These are phyloP conservation scores for Gaeumannomyces sp. DNA, from an alignment of 2,329 filamentous ascomycete species.

Conservation along the genomic window DNA sequence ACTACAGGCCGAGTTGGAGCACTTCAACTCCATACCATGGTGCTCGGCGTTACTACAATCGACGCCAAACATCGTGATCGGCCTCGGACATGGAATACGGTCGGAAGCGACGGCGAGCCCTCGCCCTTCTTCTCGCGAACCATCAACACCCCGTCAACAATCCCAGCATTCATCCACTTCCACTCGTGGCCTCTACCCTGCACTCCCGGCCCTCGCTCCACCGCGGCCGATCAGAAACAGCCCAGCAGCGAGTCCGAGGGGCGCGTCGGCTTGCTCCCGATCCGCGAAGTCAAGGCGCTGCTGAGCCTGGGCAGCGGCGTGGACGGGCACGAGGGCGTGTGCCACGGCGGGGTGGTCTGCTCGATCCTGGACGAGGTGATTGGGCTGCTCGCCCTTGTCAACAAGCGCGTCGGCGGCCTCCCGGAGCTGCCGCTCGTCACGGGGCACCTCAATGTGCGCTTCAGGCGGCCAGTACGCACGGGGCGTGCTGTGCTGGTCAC, in stretches of 20 bases:
- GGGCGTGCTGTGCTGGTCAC: constrained; percentile 35
- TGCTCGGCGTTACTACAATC: constrained; percentile 34
- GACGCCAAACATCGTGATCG: constrained; percentile 29
- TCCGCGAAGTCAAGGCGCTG: constrained; percentile 26
- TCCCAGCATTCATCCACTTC: constrained; percentile 38
- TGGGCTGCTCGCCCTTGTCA: constrained; percentile 42
- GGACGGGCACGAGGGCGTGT: constrained; percentile 45
- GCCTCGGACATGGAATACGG: constrained; percentile 34
- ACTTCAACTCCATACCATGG: constrained; percentile 40
- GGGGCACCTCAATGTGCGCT: constrained; percentile 49
- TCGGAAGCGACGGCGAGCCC: constrained; percentile 11
- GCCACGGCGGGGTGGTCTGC: constrained; percentile 52
- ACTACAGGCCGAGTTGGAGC: constrained; percentile 16
- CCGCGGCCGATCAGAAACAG: background rate
- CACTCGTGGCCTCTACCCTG: constrained; percentile 20
- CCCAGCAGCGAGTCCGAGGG: background rate
- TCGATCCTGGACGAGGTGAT: constrained; percentile 52
- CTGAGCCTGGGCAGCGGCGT: constrained; percentile 42
- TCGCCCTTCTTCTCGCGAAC: constrained; percentile 42
- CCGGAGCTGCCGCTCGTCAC: constrained; percentile 33
- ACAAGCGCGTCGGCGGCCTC: constrained; percentile 20
- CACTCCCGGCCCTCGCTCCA: background rate
- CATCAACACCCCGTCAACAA: constrained; percentile 42
- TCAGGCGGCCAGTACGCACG: constrained; percentile 45
- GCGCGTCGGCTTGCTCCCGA: background rate